Conservation (phyloP, 805 yeast species). For the Limtongia smithiae region DNA sequence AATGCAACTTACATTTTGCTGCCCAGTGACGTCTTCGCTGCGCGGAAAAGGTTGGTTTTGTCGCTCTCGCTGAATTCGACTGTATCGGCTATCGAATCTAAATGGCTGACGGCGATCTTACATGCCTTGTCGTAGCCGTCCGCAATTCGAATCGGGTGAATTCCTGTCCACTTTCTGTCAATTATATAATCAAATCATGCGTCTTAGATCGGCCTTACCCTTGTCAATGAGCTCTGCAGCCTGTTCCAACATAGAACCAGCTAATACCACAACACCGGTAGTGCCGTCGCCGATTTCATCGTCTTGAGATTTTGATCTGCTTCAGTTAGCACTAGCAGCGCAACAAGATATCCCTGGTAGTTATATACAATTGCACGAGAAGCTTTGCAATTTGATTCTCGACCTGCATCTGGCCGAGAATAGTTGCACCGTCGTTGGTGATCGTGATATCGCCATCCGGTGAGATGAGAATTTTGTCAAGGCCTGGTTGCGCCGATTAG, state of each 20-base stretch:
- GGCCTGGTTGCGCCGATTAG: slow-evolving; percentile 39
- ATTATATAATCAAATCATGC: too few species aligned
- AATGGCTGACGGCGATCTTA: slow-evolving; percentile 74
- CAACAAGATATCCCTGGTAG: not conserved
- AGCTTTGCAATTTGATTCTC: slow-evolving; percentile 95
- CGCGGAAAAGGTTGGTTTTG: slow-evolving; percentile 60
- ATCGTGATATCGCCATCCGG: slow-evolving; percentile 98
- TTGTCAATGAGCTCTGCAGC: slow-evolving; percentile 91
- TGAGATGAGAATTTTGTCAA: slow-evolving; percentile 89
- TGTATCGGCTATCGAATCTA: slow-evolving; percentile 72
- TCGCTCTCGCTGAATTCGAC: slow-evolving; percentile 51
- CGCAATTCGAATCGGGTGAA: slow-evolving; percentile 94
- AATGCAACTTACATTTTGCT: slow-evolving; percentile 62
- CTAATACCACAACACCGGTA: slow-evolving; percentile 96
- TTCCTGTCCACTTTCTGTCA: slow-evolving; percentile 46
- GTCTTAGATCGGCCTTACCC: slow-evolving; percentile 27
- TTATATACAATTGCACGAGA: slow-evolving; percentile 71
- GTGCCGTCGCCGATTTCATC: slow-evolving; percentile 99
- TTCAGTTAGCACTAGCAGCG: too few species aligned
- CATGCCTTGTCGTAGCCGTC: slow-evolving; percentile 98
- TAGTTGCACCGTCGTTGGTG: slow-evolving; percentile 98
- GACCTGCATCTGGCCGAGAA: slow-evolving; percentile 89
- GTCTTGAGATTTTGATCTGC: slow-evolving; percentile 76
- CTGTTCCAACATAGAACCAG: slow-evolving; percentile 90
- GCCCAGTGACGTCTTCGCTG: slow-evolving; percentile 92